Conservation (phyloP, 495 filamentous ascomycete species). For the Hypoxylon rickii region DNA sequence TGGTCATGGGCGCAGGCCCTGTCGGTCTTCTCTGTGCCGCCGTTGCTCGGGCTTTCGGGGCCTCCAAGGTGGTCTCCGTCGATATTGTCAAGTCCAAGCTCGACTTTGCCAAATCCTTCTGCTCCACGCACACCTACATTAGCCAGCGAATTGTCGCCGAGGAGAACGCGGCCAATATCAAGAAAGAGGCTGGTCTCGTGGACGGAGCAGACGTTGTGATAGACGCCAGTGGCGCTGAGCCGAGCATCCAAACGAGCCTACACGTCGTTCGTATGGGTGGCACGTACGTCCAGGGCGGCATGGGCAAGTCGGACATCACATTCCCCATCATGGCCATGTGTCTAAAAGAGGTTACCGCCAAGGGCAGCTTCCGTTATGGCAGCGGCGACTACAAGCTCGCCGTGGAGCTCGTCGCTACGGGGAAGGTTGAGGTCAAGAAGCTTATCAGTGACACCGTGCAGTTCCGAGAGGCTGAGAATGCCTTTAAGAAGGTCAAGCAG, state of each 20-base stretch:
- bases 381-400: conserved; percentile 81
- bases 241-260: conserved; percentile 73
- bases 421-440: conserved; percentile 70
- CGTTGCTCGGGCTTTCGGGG: conserved; percentile 79
- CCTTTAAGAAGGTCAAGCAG: conserved; percentile 75
- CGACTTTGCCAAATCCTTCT: conserved; percentile 69
- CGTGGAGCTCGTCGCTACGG: conserved; percentile 66
- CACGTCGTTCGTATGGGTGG: conserved; percentile 73
- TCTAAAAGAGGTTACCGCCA: conserved; percentile 79
- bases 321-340: conserved; percentile 84
- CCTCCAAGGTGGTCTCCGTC: conserved; percentile 70
- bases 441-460: conserved; percentile 71
- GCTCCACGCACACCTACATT: conserved; percentile 67
- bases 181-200: conserved; percentile 46
- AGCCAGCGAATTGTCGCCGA: conserved; percentile 60
- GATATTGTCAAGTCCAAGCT: conserved; percentile 75
- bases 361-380: conserved; percentile 83
- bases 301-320: conserved; percentile 75
- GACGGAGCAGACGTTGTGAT: conserved; percentile 77
- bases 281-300: conserved; percentile 82
- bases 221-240: conserved; percentile 81
- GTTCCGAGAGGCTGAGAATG: conserved; percentile 74
- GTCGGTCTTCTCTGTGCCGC: conserved; percentile 81
- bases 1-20: conserved; percentile 86
- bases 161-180: conserved; percentile 67